Evolutionary conservation across 73 alveolate genomes (phyloP), one percentile per base, ranked within the genome.

Genomic region (Paramecium sexaurelia): DNA sequence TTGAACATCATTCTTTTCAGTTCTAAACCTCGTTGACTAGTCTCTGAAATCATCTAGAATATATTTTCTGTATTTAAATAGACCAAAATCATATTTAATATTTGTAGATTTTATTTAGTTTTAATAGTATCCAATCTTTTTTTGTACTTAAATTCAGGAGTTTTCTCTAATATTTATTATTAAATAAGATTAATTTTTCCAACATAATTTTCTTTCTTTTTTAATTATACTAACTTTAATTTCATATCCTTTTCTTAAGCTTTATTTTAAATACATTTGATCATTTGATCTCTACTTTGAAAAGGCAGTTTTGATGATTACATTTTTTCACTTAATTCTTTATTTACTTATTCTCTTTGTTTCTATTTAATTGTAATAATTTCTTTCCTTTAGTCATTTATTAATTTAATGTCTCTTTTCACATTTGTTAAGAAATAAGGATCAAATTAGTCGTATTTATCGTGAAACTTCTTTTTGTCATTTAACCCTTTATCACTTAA

Each of bases 1-100:
- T 73, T 73, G 27, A 73, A 73, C 57, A 39, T 73, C 87, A 73
- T 73, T 36, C 87, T 73, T 73, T 73, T 73, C 5, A 36, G 27
- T 39, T 73, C 87, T 20, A 73, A 39, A 17, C 87, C 87, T 1
- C 43, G 36, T 73, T 73, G 51, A 19, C 87, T 36, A 4, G 87
- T 73, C 9, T 39, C 87, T 39, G 32, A 36, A 27, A 73, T 9
- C 56, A 73, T 33, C 15, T 73, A 39, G 13, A 17, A 36, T 9
- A 73, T 36, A 10, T 39, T 36, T 73, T 73, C 87, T 15, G 43
- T 73, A n/a, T 73, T 73, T 36, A 73, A 33, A 73, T 73, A 73
- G 26, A 39, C 35, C 35, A 73, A 33, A 22, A 73, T 27, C 57
- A 39, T 73, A 36, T 36, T 73, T 33, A 73, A 39, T 73, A 39